phyloP scores from a whole-genome alignment of 352 stramenopile genomes.

The Elongisporangium senticosum region DNA sequence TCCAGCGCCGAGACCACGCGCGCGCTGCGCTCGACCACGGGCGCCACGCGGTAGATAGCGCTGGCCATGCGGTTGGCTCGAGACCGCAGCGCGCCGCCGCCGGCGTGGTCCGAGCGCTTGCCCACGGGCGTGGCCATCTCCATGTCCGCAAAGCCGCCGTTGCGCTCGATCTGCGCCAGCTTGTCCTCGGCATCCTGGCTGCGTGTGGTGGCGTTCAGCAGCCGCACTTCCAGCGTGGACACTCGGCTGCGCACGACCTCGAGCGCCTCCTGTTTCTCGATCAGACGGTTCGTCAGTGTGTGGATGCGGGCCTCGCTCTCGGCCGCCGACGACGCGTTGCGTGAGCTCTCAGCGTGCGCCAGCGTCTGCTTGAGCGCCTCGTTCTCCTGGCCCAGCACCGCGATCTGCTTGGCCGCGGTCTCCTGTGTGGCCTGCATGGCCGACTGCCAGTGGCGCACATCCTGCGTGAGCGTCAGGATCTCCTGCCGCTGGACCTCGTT shows the following conservation, averaged over 20 bases:
- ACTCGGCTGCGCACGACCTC: constrained; percentile 59
- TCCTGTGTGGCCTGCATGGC: constrained; percentile 26
- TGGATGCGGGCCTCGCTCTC: constrained; percentile 64
- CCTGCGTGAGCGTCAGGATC: constrained; percentile 38
- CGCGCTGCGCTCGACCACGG: constrained; percentile 63
- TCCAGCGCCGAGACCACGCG: constrained; percentile 60
- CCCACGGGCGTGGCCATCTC: constrained; percentile 54
- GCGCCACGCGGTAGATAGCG: constrained; percentile 55
- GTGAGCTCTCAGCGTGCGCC: constrained; percentile 19
- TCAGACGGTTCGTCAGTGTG: constrained; percentile 68
- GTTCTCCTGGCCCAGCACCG: constrained; percentile 30
- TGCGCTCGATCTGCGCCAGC: constrained; percentile 54
- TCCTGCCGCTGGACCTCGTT: constrained; percentile 69
- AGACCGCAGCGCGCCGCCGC: constrained; percentile 19
- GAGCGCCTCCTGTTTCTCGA: constrained; percentile 81
- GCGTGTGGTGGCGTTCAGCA: constrained; percentile 45
- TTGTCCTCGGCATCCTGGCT: constrained; percentile 50
- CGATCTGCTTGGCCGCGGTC: constrained; percentile 28
- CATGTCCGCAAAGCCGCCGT: constrained; percentile 51
- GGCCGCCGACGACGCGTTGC: constrained; percentile 11
- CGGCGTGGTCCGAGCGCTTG: constrained; percentile 8
- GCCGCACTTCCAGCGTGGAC: constrained; percentile 66
- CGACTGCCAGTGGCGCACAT: constrained; percentile 52
- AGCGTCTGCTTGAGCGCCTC: constrained; percentile 45
- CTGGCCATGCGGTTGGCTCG: constrained; percentile 63